Evolutionary conservation across 139 green algal genomes (phyloP).

Genomic region (Auxenochlorella protothecoides): DNA sequence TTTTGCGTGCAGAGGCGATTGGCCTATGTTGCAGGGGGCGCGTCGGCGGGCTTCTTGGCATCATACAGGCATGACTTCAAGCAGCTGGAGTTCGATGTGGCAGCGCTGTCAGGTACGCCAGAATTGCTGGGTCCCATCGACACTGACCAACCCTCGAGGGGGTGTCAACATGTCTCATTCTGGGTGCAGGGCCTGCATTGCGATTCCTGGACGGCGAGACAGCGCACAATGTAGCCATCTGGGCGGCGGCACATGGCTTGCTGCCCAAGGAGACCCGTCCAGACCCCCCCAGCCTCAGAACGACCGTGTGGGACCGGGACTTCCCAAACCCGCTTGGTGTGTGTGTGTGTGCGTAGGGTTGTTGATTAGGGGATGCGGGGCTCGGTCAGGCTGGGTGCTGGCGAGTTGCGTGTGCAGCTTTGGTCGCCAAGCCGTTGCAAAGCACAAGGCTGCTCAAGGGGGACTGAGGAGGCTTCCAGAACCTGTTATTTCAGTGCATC

Average conservation of each 20-base stretch:
- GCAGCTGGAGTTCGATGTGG: conserved; percentile 38
- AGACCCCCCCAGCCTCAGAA: conserved; percentile 49
- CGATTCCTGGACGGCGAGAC: conserved; percentile 61
- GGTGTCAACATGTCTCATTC: background rate
- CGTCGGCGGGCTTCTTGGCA: conserved; percentile 2
- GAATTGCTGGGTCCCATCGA: background rate
- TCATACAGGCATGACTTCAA: conserved; percentile 31
- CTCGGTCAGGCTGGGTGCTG: too few species aligned
- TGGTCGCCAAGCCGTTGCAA: too few species aligned
- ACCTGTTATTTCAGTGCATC: too few species aligned
- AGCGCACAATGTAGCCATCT: conserved; percentile 62
- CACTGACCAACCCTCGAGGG: too few species aligned
- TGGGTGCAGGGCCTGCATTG: background rate
- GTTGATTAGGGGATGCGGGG: too few species aligned
- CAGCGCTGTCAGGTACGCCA: conserved; percentile 6
- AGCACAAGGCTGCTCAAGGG: too few species aligned
- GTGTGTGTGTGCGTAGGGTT: background rate
- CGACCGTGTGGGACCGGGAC: conserved; percentile 52
- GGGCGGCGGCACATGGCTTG: conserved; percentile 44
- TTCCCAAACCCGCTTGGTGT: conserved; percentile 88
- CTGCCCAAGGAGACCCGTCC: conserved; percentile 54
- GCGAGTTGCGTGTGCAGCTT: too few species aligned
- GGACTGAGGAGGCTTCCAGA: too few species aligned
- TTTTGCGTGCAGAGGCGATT: conserved; percentile 20
- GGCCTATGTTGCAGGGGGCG: conserved; percentile 11